Conservation (phyloP, 1,284 basidiomycete genomes). For the Malassezia obtusa region DNA sequence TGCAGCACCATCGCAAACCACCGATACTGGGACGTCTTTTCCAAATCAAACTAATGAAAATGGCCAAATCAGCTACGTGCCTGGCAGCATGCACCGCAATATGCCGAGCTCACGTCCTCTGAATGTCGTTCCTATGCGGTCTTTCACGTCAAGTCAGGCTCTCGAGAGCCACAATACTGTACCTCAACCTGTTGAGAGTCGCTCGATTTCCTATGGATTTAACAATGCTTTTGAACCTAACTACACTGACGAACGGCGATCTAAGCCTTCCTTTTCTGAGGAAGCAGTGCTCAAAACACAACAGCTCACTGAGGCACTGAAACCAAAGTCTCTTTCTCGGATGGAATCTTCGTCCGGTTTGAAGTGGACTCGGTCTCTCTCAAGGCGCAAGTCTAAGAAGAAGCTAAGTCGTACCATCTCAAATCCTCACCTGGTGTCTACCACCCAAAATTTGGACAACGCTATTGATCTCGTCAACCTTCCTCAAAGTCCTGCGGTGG, state of each 20-base stretch:
- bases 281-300: constrained; percentile 2
- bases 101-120: background rate
- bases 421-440: constrained; percentile 14
- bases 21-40: no score
- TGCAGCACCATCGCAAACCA: no score
- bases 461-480: constrained; percentile 12
- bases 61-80: background rate
- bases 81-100: background rate
- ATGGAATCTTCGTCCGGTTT: constrained; percentile 2
- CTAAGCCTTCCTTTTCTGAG: background rate
- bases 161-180: background rate
- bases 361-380: constrained; percentile 12
- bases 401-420: constrained; percentile 13
- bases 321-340: background rate
- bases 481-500: background rate
- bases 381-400: constrained; percentile 9
- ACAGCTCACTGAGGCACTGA: constrained; percentile 10
- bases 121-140: background rate
- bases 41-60: no score
- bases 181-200: background rate
- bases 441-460: constrained; percentile 16
- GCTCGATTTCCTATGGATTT: background rate
- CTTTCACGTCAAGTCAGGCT: background rate
- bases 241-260: background rate
- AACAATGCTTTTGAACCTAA: background rate